Conservation (phyloP, 805 yeast genomes). For the Ogataea methanolica region DNA sequence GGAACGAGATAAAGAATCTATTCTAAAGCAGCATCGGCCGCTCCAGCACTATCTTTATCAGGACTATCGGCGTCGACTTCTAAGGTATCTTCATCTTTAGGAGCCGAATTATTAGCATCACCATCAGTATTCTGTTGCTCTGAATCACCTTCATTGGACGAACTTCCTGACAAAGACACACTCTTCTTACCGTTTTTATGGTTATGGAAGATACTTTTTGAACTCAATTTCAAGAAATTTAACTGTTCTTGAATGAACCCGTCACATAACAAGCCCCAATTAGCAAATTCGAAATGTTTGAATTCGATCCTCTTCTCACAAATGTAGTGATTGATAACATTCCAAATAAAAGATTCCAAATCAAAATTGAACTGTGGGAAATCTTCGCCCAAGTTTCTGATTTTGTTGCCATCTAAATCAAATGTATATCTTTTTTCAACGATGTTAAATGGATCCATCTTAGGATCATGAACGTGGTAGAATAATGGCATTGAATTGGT, state of each 20-base stretch:
- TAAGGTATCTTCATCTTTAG: too few species aligned
- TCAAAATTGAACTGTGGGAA: constrained; percentile 29
- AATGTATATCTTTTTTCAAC: constrained; percentile 24
- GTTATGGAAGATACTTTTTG: constrained; percentile 18
- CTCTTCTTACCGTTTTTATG: constrained; percentile 1
- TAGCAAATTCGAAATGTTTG: constrained; percentile 17
- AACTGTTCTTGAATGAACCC: constrained; percentile 26
- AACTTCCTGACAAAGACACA: too few species aligned
- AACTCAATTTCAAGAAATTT: constrained; percentile 18
- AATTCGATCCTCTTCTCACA: constrained; percentile 26
- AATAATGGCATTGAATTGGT: constrained; percentile 28
- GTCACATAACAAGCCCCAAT: constrained; percentile 22
- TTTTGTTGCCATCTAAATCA: constrained; percentile 26
- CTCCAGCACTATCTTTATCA: too few species aligned
- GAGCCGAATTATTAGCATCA: too few species aligned
- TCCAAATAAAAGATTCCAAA: constrained; percentile 31
- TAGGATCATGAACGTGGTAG: constrained; percentile 51
- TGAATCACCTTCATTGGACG: too few species aligned
- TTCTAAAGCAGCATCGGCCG: too few species aligned
- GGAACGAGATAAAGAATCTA: too few species aligned
- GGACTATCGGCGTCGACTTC: too few species aligned
- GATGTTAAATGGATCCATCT: constrained; percentile 46
- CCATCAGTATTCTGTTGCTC: too few species aligned
- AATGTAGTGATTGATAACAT: constrained; percentile 28
- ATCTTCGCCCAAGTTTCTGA: constrained; percentile 32